Evolutionary conservation across 352 stramenopile genomes (phyloP), one percentile per base, ranked within the genome.

Genomic region (Phytophthora lateralis): DNA sequence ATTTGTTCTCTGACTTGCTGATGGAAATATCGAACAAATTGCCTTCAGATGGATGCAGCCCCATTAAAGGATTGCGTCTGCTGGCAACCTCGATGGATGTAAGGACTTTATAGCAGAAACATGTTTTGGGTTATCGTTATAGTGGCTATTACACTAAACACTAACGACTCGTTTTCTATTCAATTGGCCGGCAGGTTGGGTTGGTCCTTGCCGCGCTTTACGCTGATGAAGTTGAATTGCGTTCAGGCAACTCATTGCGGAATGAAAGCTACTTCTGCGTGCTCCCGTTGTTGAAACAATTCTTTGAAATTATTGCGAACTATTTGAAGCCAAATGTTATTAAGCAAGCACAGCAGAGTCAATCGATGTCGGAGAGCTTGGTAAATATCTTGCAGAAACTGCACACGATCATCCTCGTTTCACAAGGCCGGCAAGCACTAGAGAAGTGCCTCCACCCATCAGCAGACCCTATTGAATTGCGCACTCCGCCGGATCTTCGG

Each of bases 351-450:
- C 76, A 78, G 5, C 51, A 75, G 18, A 71, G 57, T n/a, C 57
- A 69, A 20, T 69, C 55, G 4, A 74, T 80, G 43, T 67, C 76
- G 5, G 65, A 73, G 5, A 72, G 50, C 8, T 57, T 77, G 27
- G 29, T 83, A 12, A 63, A 69, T 29, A 60, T 78, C 18, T 47
- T 93, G 39, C 69, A 70, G 35, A 73, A 64, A 12, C 71, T 92
- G 21, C 69, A 92, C 41, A 67, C 71, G 10, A 66, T 92, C n/a
- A 86, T 92, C 45, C 34, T 94, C 15, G 43, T 90, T n/a, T 61
- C 88, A 4, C 82, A 94, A 80, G 82, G 76, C 4, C 60, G 54
- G 8, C 15, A 66, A 7, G 60, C 62, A 15, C 34, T 94, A 2
- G 18, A 45, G 15, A 51, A 38, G 6, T 77, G 82, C 37, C 66